Base-by-base conservation (phyloP, 1,284 basidiomycete genomes). In the Ceratobasidium sp. region DNA sequence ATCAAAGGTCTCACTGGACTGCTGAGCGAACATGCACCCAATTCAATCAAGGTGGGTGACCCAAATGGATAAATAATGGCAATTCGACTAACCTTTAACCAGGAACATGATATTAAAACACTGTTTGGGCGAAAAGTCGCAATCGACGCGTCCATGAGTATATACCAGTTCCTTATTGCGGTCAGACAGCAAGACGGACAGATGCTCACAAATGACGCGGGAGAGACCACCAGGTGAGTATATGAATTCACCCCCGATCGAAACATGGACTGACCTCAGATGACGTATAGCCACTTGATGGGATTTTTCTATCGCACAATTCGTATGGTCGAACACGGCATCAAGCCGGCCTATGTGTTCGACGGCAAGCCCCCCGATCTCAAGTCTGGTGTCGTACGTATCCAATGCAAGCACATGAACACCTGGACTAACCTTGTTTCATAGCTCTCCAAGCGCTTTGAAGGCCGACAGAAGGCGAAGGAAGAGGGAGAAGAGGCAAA, bases 291-390 rank as follows among this genome's bases (percentile, higher is more conserved):
- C 82, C 97, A 99, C 82, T 84, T 99, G 18, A 98, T 99, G 92
- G 97, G 97, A 0, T 93, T 98, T 82, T 99, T 99, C 83, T 98
- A 98, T 79, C 89, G 97, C 36, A 97, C 96, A 0, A 93, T 98
- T 74, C 88, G 97, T 26, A 99, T 99, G 83, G 94, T 97, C n/a
- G 97, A 99, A 81, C 95, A 97, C 77, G 97, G 97, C 3, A 96
- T 99, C 79, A 99, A 99, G 80, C 97, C 97, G 0, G 92, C 92
- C 59, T 99, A 98, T 81, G 94, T 99, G 26, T 99, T 99, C 77
- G 97, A 99, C 81, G 97, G 97, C 9, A 97, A 97, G 80, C 97
- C 97, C 0, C 97, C 97, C 59, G 96, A 98, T 75, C 83, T 99
- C 80, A 99, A 99, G 82, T 90, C 94, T 72, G 94, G 94, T 69